Conservation (phyloP, 2,329 filamentous ascomycete species). For the Penicillium griseofulvum region DNA sequence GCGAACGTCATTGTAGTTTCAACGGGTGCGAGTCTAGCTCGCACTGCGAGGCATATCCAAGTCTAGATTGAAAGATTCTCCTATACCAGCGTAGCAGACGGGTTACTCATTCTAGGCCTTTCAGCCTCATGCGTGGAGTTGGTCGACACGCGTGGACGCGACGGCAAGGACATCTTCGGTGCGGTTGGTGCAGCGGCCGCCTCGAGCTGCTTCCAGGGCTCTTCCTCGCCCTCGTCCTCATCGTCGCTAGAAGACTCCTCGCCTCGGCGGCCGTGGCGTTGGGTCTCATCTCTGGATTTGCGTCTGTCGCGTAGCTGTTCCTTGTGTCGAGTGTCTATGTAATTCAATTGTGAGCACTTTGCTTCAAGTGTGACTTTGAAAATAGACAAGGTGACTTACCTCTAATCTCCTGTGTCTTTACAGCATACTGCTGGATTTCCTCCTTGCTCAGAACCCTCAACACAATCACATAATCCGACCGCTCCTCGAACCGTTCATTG, state of each 20-base stretch:
- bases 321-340: slow-evolving; percentile 36
- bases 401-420: slow-evolving; percentile 76
- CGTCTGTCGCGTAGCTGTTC: slow-evolving; percentile 38
- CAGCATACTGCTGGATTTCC: slow-evolving; percentile 84
- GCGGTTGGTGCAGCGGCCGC: slow-evolving; percentile 20
- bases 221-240: slow-evolving; percentile 35
- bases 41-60: not conserved
- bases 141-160: slow-evolving; percentile 16
- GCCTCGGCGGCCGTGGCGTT: slow-evolving; percentile 32
- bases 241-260: slow-evolving; percentile 38
- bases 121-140: slow-evolving; percentile 13
- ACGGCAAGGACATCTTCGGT: slow-evolving; percentile 16
- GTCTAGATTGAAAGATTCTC: not conserved
- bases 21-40: not conserved
- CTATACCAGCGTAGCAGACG: slow-evolving; percentile 13
- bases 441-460: slow-evolving; percentile 81
- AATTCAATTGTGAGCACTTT: slow-evolving; percentile 15
- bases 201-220: slow-evolving; percentile 33
- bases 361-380: not conserved
- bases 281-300: slow-evolving; percentile 45
- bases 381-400: slow-evolving; percentile 51
- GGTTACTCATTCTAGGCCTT: slow-evolving; percentile 1
- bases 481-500: slow-evolving; percentile 88
- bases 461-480: slow-evolving; percentile 92
- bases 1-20: not conserved